phyloP scores from a whole-genome alignment of 257 asterid species.

The Agastache rugosa region DNA sequence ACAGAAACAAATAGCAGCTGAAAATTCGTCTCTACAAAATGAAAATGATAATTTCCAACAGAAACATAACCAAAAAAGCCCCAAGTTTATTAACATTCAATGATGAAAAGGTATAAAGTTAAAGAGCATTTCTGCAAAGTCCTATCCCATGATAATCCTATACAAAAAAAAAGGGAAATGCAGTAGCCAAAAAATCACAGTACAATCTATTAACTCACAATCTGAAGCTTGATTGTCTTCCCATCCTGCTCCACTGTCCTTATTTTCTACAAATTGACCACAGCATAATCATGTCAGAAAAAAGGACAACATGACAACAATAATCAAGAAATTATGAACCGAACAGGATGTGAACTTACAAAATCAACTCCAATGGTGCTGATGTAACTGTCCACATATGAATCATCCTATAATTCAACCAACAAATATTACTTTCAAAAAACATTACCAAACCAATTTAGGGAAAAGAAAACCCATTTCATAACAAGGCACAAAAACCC shows the following conservation, averaged over 20 bases:
- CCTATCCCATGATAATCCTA: constrained; percentile 4
- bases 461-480: constrained; percentile 10
- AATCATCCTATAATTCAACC: constrained; percentile 79
- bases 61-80: background rate
- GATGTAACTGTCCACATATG: constrained; percentile 98
- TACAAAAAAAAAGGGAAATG: background rate
- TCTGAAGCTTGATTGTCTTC: constrained; percentile 94
- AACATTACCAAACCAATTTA: background rate
- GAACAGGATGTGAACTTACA: constrained; percentile 50
- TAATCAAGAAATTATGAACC: background rate
- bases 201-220: constrained; percentile 63
- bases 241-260: constrained; percentile 95
- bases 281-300: constrained; percentile 2
- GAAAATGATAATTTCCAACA: background rate
- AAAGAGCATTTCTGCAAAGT: background rate
- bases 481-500: background rate
- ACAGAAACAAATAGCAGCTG: background rate
- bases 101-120: background rate
- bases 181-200: constrained; percentile 1
- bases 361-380: constrained; percentile 99
- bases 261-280: constrained; percentile 71
- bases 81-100: background rate
- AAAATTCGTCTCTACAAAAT: background rate
- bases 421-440: constrained; percentile 13
- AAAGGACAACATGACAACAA: constrained; percentile 27